Evolutionary conservation across 139 green algal genomes (phyloP).

Genomic region (Pedinophyceae sp.): DNA sequence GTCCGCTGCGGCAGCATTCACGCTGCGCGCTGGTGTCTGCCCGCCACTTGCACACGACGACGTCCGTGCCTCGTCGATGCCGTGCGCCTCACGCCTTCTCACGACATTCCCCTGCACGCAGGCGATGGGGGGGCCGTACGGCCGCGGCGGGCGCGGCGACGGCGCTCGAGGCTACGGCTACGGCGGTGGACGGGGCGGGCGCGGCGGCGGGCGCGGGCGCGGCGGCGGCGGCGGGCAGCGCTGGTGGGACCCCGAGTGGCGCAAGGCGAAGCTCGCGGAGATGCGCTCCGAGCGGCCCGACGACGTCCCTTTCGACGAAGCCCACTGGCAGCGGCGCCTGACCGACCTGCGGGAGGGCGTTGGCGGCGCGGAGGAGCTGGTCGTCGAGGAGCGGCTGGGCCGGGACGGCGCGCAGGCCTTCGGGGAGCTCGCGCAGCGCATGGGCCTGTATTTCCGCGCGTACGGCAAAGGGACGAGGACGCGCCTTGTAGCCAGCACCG

Average conservation of each 20-base stretch:
- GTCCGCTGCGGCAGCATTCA: no score
- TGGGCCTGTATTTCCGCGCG: constrained; percentile 8
- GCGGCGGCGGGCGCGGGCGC: not conserved
- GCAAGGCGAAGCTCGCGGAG: constrained; percentile 6
- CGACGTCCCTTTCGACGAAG: constrained; percentile 11
- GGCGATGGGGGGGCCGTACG: no score
- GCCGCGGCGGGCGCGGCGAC: no score
- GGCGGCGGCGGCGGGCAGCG: constrained; percentile 4
- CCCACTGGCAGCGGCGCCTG: constrained; percentile 4
- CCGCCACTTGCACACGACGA: no score
- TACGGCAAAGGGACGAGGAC: constrained; percentile 22
- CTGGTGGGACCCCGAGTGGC: constrained; percentile 13
- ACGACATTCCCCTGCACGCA: no score
- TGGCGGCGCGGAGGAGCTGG: constrained; percentile 10
- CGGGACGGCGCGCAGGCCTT: constrained; percentile 10
- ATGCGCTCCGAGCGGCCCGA: constrained; percentile 16
- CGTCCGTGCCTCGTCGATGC: no score
- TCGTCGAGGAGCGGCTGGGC: constrained; percentile 15
- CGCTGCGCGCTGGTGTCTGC: no score
- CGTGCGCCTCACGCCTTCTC: no score
- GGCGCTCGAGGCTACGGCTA: not conserved
- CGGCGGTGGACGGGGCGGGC: not conserved
- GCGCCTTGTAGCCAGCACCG: constrained; percentile 17
- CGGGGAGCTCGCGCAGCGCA: not conserved
- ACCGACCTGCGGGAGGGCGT: constrained; percentile 7